A percentile compares a stretch with the other conserved stretches of the same genome.
Evolutionary conservation across 192 early-diverging fungal genomes (phyloP).

Genomic region (Coemansia sp.): DNA sequence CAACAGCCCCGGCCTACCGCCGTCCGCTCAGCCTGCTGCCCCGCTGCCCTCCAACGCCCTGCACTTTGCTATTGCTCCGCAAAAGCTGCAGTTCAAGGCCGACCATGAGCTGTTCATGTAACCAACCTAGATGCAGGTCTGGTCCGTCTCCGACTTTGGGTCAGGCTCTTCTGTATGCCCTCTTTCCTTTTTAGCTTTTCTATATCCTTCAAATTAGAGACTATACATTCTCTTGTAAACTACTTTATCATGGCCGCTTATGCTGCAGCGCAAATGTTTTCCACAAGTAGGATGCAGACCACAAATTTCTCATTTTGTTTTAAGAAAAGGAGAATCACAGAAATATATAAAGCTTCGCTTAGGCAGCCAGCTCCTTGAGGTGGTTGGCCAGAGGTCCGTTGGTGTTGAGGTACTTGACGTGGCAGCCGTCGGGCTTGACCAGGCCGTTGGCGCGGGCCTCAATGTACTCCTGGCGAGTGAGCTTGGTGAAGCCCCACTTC

Average conservation of each 20-base stretch:
- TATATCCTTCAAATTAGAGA: slow-evolving; percentile 5
- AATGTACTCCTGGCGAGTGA: slow-evolving; percentile 87
- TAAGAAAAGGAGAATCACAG: neutral
- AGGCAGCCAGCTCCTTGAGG: slow-evolving; percentile 40
- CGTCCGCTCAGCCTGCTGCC: slow-evolving; percentile 5
- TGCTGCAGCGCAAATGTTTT: too few species aligned
- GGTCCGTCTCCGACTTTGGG: too few species aligned
- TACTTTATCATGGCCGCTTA: neutral
- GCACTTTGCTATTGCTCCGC: slow-evolving; percentile 42
- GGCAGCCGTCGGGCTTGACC: slow-evolving; percentile 89
- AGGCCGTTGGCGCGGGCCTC: slow-evolving; percentile 70
- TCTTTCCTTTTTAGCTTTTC: slow-evolving; percentile 8
- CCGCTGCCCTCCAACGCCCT: slow-evolving; percentile 17
- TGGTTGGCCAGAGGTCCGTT: slow-evolving; percentile 71
- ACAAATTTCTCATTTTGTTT: neutral
- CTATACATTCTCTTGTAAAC: slow-evolving; percentile 1
- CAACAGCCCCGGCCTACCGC: slow-evolving; percentile 23
- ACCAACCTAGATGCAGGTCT: neutral
- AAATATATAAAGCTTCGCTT: slow-evolving; percentile 4
- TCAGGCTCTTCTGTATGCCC: neutral
- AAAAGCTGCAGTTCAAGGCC: slow-evolving; percentile 49
- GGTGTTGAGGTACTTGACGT: slow-evolving; percentile 85
- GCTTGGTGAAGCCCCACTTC: slow-evolving; percentile 99
- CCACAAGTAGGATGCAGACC: neutral
- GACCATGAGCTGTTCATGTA: slow-evolving; percentile 49